Percentiles rank a stretch among this genome's conserved stretches.
Conservation (phyloP, 2,329 filamentous ascomycete species). For the Clonostachys byssicola region DNA sequence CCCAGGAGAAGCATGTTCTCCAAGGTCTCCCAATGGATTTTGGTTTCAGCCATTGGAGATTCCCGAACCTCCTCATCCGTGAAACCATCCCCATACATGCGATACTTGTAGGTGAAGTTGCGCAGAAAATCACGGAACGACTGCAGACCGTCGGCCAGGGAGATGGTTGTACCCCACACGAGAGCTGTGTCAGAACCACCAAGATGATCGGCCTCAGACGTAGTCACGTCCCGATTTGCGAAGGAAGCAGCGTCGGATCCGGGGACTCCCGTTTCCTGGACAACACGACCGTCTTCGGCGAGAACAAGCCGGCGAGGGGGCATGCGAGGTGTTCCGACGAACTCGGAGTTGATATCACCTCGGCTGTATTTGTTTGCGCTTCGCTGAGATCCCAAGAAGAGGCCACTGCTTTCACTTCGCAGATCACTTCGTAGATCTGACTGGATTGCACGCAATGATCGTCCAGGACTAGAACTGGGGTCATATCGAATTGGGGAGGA, state of each 20-base stretch:
- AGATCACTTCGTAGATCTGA: conserved; percentile 49
- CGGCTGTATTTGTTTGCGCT: conserved; percentile 55
- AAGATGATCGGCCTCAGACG: conserved; percentile 85
- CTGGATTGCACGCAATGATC: conserved; percentile 49
- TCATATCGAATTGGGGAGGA: conserved; percentile 92
- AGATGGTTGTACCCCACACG: conserved; percentile 97
- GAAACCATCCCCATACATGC: conserved; percentile 84
- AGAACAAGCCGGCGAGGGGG: conserved; percentile 50
- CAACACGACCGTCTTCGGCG: conserved; percentile 53
- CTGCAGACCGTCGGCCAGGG: conserved; percentile 82
- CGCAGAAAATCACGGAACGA: conserved; percentile 88
- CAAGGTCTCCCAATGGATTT: conserved; percentile 80
- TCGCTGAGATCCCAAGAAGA: conserved; percentile 71
- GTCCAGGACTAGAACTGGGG: conserved; percentile 82
- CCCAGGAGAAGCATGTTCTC: conserved; percentile 89
- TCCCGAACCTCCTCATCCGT: conserved; percentile 69
- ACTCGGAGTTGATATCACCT: conserved; percentile 84
- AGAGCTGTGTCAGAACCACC: conserved; percentile 73
- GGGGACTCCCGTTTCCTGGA: conserved; percentile 44
- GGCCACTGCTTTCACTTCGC: conserved; percentile 77
- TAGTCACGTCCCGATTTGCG: conserved; percentile 68
- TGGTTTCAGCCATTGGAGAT: conserved; percentile 68
- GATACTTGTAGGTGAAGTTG: conserved; percentile 91
- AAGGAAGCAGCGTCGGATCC: conserved; percentile 59
- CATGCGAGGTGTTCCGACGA: conserved; percentile 50